These are phyloP conservation scores for Nepenthes gracilis DNA, from an alignment of 148 eudicot genomes.

Conservation along the genomic window DNA sequence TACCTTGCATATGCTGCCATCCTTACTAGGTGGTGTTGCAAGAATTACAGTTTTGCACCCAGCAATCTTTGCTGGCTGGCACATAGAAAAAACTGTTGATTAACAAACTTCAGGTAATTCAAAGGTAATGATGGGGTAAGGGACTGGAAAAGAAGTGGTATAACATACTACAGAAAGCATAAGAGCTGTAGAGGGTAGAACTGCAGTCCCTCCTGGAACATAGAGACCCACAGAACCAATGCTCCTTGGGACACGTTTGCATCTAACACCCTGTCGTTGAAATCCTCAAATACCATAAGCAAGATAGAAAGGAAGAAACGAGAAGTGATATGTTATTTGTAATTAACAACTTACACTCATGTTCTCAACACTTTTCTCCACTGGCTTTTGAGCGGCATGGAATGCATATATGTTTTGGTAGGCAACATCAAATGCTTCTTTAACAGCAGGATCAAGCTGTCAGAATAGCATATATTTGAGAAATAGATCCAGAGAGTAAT, in stretches of 20 bases:
- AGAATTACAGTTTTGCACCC: slow-evolving; percentile 95
- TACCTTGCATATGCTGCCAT: slow-evolving; percentile 95
- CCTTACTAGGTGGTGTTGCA: slow-evolving; percentile 89
- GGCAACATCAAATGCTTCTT: slow-evolving; percentile 97
- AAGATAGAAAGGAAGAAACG: background rate
- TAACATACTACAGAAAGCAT: slow-evolving; percentile 92
- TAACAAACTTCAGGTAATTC: slow-evolving; percentile 8
- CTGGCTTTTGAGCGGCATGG: slow-evolving; percentile 84
- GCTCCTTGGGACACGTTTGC: slow-evolving; percentile 90
- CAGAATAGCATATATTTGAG: background rate
- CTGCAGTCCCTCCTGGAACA: slow-evolving; percentile 99
- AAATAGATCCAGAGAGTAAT: background rate
- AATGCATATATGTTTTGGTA: slow-evolving; percentile 88
- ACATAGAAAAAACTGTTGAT: slow-evolving; percentile 7
- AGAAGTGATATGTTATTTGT: background rate
- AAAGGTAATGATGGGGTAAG: slow-evolving; percentile 1
- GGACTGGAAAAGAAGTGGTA: background rate
- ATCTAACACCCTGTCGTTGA: slow-evolving; percentile 75
- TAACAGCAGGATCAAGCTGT: slow-evolving; percentile 84
- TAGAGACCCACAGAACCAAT: slow-evolving; percentile 92
- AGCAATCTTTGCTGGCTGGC: slow-evolving; percentile 94
- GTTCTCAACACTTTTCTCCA: slow-evolving; percentile 67
- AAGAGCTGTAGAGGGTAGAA: slow-evolving; percentile 93
- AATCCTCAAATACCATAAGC: slow-evolving; percentile 11
- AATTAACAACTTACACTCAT: slow-evolving; percentile 57